Base-by-base conservation (phyloP, 2,329 filamentous ascomycete genomes). In the Fusarium phyllophilum region DNA sequence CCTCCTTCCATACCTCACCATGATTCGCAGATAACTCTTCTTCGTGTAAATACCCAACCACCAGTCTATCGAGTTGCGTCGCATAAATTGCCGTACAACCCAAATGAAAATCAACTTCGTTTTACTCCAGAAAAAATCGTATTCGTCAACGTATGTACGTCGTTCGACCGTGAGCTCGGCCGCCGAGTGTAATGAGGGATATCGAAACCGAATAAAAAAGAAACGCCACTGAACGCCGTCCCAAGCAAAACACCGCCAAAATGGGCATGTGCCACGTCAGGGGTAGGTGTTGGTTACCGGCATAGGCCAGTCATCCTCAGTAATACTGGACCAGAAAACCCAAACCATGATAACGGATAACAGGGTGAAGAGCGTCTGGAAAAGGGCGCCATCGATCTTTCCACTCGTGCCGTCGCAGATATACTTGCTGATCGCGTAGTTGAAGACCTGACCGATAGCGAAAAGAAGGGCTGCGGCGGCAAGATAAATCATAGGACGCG, bases 261-360 rank as follows among this genome's bases (percentile, higher is more conserved):
- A 70, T 57, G 33, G 26, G 33, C 49, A 55, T 22, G 39, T 39
- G 34, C 62, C 55, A 39, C 38, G 62, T 76, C 71, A 79, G 56
- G 85, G 82, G 73, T 88, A 88, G 58, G 83, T 76, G 51, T 76
- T 81, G 62, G 82, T 81, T 15, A 82, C 83, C 39, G 86, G 85
- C 83, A 89, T 88, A 24, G 95, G 94, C 96, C 96, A 99, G 85
- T 98, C 96, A 79, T 99, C 96, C 84, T 99, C 96, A 22, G 96
- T 99, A 78, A 99, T 99, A 85, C 95, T 98, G 52, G 95, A 97
- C 96, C 96, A 99, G 87, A 99, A 99, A 65, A 94, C 83, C 95
- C 96, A 99, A 74, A 98, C 85, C 84, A 90, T 90, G 24, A 94
- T 87, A 9, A 99, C 94, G 1, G 95, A 88, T 18, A 96, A 85